A percentile compares a stretch with the other conserved stretches of the same genome.
These are phyloP conservation scores for Globisporangium acanthophoron DNA, from an alignment of 352 stramenopile species.

Conservation along the genomic window DNA sequence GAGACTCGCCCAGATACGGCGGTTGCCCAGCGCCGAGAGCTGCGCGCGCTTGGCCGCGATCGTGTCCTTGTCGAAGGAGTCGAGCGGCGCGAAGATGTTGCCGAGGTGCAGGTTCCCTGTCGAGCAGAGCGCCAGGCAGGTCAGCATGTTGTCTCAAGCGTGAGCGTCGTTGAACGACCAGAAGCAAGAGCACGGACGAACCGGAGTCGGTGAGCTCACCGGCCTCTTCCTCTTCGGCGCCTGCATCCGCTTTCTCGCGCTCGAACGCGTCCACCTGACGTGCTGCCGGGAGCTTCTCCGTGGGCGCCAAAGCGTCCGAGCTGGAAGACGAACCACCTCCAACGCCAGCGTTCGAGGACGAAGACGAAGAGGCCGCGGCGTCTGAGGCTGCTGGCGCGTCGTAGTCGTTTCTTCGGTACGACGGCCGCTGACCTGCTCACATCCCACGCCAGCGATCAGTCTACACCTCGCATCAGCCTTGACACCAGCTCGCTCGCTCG, in stretches of 20 bases:
- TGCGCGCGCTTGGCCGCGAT: slow-evolving; percentile 79
- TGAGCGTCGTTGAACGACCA: not conserved
- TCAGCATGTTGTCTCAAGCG: not conserved
- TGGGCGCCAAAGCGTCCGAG: slow-evolving; percentile 1
- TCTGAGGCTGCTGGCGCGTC: slow-evolving; percentile 70
- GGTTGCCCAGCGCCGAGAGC: slow-evolving; percentile 64
- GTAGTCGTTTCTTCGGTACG: slow-evolving; percentile 79
- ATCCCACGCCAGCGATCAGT: not conserved
- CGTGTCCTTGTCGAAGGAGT: slow-evolving; percentile 74
- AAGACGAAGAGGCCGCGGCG: slow-evolving; percentile 11
- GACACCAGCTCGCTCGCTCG: not conserved
- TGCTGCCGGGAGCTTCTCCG: slow-evolving; percentile 40
- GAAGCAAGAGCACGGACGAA: slow-evolving; percentile 16
- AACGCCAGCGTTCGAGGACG: not conserved
- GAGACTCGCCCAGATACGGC: slow-evolving; percentile 80
- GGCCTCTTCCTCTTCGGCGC: slow-evolving; percentile 58
- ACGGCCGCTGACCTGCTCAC: slow-evolving; percentile 61
- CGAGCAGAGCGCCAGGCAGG: slow-evolving; percentile 1
- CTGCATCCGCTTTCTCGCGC: slow-evolving; percentile 29
- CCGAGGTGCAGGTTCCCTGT: slow-evolving; percentile 56
- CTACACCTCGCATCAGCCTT: no score
- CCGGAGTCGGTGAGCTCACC: slow-evolving; percentile 61
- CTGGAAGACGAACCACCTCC: not conserved
- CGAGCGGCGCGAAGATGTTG: slow-evolving; percentile 68
- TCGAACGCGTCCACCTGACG: slow-evolving; percentile 41